Evolutionary conservation across 257 asterid species (phyloP).

Genomic region (Rehmannia glutinosa): DNA sequence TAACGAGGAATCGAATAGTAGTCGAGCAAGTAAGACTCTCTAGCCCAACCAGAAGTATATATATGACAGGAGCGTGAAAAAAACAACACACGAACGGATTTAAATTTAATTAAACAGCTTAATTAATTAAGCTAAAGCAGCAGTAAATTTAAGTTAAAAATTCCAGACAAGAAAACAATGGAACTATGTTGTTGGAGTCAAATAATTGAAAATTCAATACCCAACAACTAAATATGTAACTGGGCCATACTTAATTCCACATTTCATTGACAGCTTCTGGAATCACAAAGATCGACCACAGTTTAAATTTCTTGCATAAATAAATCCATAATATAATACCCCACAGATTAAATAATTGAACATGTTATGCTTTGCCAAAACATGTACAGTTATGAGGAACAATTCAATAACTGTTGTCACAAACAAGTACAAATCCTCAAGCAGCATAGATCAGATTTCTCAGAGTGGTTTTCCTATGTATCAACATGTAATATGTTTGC

Average conservation of each 20-base stretch:
- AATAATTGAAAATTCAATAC: background rate
- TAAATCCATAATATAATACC: no score
- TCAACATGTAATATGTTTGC: no score
- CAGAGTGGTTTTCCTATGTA: background rate
- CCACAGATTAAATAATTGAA: background rate
- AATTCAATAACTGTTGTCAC: no score
- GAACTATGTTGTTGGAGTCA: background rate
- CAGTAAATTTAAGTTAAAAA: background rate
- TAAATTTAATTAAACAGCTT: no score
- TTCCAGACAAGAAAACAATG: background rate
- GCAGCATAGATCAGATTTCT: no score
- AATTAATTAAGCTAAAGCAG: background rate
- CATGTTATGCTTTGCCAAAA: slow-evolving; percentile 4
- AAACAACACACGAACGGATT: background rate
- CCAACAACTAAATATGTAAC: background rate
- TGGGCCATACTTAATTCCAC: background rate
- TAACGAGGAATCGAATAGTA: no score
- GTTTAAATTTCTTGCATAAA: no score
- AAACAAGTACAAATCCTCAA: no score
- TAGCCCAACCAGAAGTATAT: no score
- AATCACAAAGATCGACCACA: no score
- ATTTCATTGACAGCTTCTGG: background rate
- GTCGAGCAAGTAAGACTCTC: no score
- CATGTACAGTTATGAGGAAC: slow-evolving; percentile 12
- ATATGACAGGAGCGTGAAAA: background rate